These are phyloP conservation scores for Parasitella parasitica DNA, from an alignment of 371 early-diverging fungal species.

Conservation along the genomic window DNA sequence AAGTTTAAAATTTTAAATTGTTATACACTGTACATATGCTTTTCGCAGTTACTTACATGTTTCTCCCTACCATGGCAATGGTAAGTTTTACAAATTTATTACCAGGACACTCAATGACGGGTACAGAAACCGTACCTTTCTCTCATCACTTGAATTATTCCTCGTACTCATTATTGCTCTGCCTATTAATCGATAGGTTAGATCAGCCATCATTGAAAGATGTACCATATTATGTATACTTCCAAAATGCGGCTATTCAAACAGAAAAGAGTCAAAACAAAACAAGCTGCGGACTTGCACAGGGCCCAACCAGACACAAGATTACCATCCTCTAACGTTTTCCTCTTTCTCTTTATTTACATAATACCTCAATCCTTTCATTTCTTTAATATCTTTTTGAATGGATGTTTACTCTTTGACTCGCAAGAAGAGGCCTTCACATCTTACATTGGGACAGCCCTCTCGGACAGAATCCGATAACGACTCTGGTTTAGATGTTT, in stretches of 20 bases:
- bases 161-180: too few relatives aligned
- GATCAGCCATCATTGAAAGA: neutral
- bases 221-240: neutral
- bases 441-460: slow-evolving; percentile 49
- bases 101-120: too few relatives aligned
- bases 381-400: slow-evolving; percentile 4
- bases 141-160: too few relatives aligned
- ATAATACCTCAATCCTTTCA: neutral
- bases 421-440: slow-evolving; percentile 59
- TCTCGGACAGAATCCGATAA: slow-evolving; percentile 26
- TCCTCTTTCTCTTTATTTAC: neutral
- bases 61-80: too few relatives aligned
- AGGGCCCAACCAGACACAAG: neutral
- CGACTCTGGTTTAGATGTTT: slow-evolving; percentile 23
- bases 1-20: neutral
- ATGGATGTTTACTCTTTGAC: slow-evolving; percentile 66
- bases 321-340: neutral
- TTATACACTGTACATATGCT: neutral
- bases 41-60: too few relatives aligned
- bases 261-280: neutral
- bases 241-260: neutral
- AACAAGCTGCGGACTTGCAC: slow-evolving; percentile 2
- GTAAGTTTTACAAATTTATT: too few relatives aligned
- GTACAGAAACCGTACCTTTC: too few relatives aligned
- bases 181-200: too few relatives aligned